Conservation (phyloP, 2,329 filamentous ascomycete genomes). For the Fusarium udum region DNA sequence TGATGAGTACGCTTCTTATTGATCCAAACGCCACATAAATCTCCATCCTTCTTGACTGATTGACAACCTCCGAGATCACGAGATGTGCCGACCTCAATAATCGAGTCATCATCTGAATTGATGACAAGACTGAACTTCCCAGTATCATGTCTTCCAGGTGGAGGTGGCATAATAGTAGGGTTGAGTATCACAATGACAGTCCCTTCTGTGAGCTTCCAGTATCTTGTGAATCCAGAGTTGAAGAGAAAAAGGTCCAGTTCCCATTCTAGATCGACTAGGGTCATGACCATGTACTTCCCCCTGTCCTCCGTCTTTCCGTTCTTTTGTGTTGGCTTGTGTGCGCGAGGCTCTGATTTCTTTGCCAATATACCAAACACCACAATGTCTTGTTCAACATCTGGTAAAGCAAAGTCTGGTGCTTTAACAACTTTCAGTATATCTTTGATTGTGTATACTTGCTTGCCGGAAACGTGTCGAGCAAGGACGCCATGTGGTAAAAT, state of each 20-base stretch:
- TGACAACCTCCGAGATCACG: constrained; percentile 92
- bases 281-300: constrained; percentile 93
- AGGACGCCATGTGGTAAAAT: constrained; percentile 84
- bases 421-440: constrained; percentile 85
- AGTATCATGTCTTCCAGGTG: constrained; percentile 76
- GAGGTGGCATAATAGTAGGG: constrained; percentile 88
- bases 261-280: constrained; percentile 87
- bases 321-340: constrained; percentile 59
- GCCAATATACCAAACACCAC: constrained; percentile 90
- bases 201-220: constrained; percentile 93
- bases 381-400: constrained; percentile 85
- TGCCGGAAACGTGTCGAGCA: constrained; percentile 79
- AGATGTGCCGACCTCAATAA: constrained; percentile 87
- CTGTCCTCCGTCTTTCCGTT: constrained; percentile 64
- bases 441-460: constrained; percentile 80
- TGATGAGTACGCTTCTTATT: constrained; percentile 88
- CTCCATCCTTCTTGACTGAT: constrained; percentile 83
- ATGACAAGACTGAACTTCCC: constrained; percentile 88
- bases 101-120: constrained; percentile 84
- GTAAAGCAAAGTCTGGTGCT: constrained; percentile 81
- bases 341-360: constrained; percentile 83
- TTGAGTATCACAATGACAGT: constrained; percentile 93
- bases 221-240: constrained; percentile 86
- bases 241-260: constrained; percentile 94
- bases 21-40: constrained; percentile 83